Evolutionary conservation across 805 yeast genomes (phyloP).

Genomic region (Kockiozyma suomiensis): DNA sequence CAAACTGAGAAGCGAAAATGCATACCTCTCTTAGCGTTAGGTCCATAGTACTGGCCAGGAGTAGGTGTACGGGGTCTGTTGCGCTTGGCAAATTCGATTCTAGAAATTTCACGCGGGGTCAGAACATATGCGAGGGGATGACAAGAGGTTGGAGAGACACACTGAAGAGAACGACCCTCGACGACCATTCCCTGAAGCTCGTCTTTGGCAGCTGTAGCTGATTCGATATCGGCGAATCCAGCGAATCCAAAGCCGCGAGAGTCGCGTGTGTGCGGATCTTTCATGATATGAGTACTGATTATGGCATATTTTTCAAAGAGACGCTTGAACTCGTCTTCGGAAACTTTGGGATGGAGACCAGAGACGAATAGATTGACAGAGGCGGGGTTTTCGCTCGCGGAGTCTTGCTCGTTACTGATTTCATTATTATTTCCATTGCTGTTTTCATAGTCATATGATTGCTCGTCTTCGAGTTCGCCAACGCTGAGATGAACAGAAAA

Average conservation of each 20-base stretch:
- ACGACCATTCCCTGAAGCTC: slow-evolving; percentile 49
- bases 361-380: slow-evolving; percentile 41
- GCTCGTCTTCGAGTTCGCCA: background rate
- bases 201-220: slow-evolving; percentile 50
- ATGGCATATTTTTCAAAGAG: slow-evolving; percentile 39
- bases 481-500: too few species aligned
- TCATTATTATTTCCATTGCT: background rate
- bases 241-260: slow-evolving; percentile 59
- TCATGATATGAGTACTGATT: slow-evolving; percentile 47
- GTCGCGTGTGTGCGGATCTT: slow-evolving; percentile 49
- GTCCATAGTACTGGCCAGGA: slow-evolving; percentile 45
- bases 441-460: background rate
- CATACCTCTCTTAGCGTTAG: slow-evolving; percentile 20
- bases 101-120: background rate
- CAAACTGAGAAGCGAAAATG: background rate
- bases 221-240: slow-evolving; percentile 47
- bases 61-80: slow-evolving; percentile 45
- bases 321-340: slow-evolving; percentile 38
- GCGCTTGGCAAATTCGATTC: slow-evolving; percentile 52
- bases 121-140: too few species aligned
- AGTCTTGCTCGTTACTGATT: background rate
- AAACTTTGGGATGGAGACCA: slow-evolving; percentile 41
- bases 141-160: background rate
- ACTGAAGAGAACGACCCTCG: slow-evolving; percentile 47
- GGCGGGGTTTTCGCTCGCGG: background rate